Base-by-base conservation (phyloP, 1,284 basidiomycete species). In the Rhodotorula mucilaginosa region DNA sequence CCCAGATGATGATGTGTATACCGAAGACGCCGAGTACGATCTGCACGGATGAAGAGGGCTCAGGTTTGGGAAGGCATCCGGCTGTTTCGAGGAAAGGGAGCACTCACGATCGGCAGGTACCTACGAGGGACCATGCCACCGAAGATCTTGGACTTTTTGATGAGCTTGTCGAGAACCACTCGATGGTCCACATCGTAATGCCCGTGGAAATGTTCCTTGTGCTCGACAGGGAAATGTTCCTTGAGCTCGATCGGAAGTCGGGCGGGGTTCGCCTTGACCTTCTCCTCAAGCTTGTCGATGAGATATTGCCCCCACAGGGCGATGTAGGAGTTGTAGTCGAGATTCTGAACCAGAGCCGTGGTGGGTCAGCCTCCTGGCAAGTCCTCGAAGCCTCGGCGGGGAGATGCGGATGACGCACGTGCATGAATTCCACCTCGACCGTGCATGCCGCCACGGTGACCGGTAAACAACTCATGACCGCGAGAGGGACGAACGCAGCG, bases 1-100 rank as follows among this genome's bases (percentile, higher is more conserved):
- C 54, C 67, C 68, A 73, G 5, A 18, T 8, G 61, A 70, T 23
- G 52, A 73, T 31, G 57, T 73, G 71, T 18, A 65, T 13, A 26
- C 52, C 56, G 62, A 59, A 62, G 44, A 69, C 19, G 12, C 5
- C 6, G 21, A 46, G 51, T 12, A 59, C 59, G 18, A 58, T 21
- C 64, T 49, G 44, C 15, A 47, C 16, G 12, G 26, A 2, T 31
- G 15, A 10, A 18, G 39, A 12, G 12, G 23, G 44, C 6, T 65
- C 46, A 31, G 52, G 44, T 12, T 48, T 23, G 47, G 26, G 3
- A 18, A 15, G 26, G 34, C 2, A 18, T 34, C n/a, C 31, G 39
- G 10, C 12, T 44, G 39, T 44, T 34, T 26, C n/a, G 52, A 54
- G 10, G 23, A 15, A 15, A 26, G n/a, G 16, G 26, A 51, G 5